Base-by-base conservation (phyloP, 2,329 filamentous ascomycete species). In the Rhytidhysteron rufulum region DNA sequence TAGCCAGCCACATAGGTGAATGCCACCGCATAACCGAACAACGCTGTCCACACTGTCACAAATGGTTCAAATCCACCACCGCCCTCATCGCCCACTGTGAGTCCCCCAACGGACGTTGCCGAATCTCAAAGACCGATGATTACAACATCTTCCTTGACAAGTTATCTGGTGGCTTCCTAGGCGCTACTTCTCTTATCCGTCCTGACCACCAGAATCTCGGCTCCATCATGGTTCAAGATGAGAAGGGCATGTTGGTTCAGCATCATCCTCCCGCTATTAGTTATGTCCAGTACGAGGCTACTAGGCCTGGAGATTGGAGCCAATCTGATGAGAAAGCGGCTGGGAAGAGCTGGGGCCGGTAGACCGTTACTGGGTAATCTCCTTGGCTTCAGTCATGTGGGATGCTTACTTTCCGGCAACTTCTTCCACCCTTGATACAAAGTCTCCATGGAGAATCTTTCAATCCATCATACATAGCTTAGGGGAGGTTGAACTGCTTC, bases 161-260 rank as follows among this genome's bases (percentile, higher is more conserved):
- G n/a, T 44, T 69, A 18, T 68, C 66, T 1, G 69, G 69, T 2
- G 69, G 69, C 8, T 71, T 72, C 45, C 46, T 68, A 5, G 48
- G 48, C 4, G 62, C 63, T 5, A 31, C 51, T 8, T 57, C 63
- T 43, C 51, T 53, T 31, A 37, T 45, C 8, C 59, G 62, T 5
- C 57, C 61, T 2, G 62, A 67, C 19, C 51, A 58, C 27, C 29
- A 56, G 16, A 45, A 16, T 33, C 7, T 7, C 7, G 16, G 16
- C 8, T 58, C 22, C 60, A 60, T 30, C 48, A 48, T 42, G 51
- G 16, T 34, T 33, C 15, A 10, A 13, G 9, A 17, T 4, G 45
- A 53, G 16, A 58, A 54, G 4, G 51, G 52, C 1, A 39, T 44
- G 7, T 36, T 54, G 31, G 57, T 58, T 45, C 29, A 22, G 13